Percentiles rank a stretch among this genome's conserved stretches.
These are phyloP conservation scores for Epichloe scottii DNA, from an alignment of 2,329 filamentous ascomycete genomes.

Conservation along the genomic window DNA sequence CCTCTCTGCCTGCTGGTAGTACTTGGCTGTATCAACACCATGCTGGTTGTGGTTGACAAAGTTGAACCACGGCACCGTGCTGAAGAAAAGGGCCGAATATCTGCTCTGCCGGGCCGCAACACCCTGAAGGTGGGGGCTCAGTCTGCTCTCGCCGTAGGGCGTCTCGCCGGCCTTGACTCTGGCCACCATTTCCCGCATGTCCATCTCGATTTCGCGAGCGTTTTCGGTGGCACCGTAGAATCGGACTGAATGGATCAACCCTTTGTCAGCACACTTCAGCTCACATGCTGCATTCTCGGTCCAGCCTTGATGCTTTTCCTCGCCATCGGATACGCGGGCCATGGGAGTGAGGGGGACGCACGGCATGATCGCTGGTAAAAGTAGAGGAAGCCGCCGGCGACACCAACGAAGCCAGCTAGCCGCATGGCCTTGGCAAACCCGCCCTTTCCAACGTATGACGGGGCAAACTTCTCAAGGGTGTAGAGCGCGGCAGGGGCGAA, in stretches of 20 bases:
- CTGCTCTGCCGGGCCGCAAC: conserved; percentile 85
- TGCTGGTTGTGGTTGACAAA: conserved; percentile 95
- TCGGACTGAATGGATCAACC: conserved; percentile 46
- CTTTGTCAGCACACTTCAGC: not conserved
- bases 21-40: conserved; percentile 95
- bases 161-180: conserved; percentile 89
- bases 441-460: conserved; percentile 71
- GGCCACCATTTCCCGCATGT: conserved; percentile 96
- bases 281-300: not conserved
- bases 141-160: conserved; percentile 67
- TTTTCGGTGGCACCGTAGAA: conserved; percentile 97
- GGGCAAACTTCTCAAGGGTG: conserved; percentile 71
- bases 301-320: conserved; percentile 2
- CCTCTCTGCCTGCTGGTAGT: conserved; percentile 88
- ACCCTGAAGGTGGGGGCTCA: conserved; percentile 86
- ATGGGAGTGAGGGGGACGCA: conserved; percentile 34
- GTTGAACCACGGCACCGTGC: conserved; percentile 92
- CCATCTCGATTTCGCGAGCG: conserved; percentile 79
- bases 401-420: conserved; percentile 57
- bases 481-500: conserved; percentile 62
- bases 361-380: conserved; percentile 74
- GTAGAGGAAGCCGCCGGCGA: conserved; percentile 68
- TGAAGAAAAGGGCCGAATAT: conserved; percentile 74
- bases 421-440: conserved; percentile 78
- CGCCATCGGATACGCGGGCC: not conserved